A percentile compares a stretch with the other conserved stretches of the same genome.
These are phyloP conservation scores for Paratinospora sagittata DNA, from an alignment of 164 flowering plant species.

Conservation along the genomic window DNA sequence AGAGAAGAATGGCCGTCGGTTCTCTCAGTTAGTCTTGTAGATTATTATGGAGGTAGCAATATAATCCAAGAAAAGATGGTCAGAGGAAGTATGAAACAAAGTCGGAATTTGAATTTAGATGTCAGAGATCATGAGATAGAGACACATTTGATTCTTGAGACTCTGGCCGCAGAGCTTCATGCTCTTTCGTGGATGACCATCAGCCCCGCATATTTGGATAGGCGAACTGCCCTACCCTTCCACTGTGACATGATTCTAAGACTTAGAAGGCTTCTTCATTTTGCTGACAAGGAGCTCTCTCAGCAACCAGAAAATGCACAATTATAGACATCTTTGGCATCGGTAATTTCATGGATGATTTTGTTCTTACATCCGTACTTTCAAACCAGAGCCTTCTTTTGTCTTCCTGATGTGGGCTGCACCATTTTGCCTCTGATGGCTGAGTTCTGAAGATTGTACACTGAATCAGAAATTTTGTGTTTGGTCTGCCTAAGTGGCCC, in stretches of 20 bases:
- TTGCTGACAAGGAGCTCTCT: constrained; percentile 74
- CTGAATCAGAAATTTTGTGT: background rate
- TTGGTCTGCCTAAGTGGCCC: too few relatives aligned
- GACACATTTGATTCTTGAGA: constrained; percentile 61
- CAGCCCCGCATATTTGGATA: constrained; percentile 80
- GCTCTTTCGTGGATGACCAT: constrained; percentile 96
- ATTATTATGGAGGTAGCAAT: constrained; percentile 67
- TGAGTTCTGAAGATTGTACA: background rate
- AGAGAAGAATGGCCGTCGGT: constrained; percentile 93
- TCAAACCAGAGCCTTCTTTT: background rate
- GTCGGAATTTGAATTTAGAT: constrained; percentile 38
- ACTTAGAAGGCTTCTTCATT: constrained; percentile 81
- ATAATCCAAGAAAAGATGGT: constrained; percentile 47
- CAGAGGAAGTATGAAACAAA: constrained; percentile 42
- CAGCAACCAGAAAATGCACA: constrained; percentile 32
- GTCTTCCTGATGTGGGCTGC: background rate
- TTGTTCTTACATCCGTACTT: background rate
- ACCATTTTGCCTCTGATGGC: background rate
- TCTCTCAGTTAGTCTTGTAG: constrained; percentile 74
- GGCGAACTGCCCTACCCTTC: constrained; percentile 82
- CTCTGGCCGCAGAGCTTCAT: constrained; percentile 86
- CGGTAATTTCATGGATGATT: background rate
- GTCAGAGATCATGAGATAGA: constrained; percentile 53
- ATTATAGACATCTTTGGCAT: constrained; percentile 2
- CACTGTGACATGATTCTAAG: constrained; percentile 94